A percentile compares a stretch with the other conserved stretches of the same genome.
Evolutionary conservation across 2,329 filamentous ascomycete genomes (phyloP).

Genomic region (Cladorrhinum sp.): DNA sequence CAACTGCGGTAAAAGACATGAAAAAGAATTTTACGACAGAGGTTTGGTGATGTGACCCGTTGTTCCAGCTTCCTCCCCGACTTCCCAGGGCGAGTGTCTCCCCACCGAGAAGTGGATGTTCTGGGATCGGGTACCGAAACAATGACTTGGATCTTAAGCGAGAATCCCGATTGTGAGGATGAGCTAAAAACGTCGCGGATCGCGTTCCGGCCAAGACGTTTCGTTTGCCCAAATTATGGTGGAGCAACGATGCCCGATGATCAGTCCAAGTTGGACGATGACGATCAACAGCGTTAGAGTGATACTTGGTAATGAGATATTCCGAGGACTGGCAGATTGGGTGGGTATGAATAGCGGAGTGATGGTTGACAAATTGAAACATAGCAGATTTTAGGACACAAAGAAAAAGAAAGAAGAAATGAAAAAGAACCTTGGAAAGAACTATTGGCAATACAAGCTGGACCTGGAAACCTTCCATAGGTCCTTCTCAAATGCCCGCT

Average conservation of each 20-base stretch:
- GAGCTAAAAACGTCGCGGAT: background rate
- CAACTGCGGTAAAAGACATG: background rate
- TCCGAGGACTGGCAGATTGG: background rate
- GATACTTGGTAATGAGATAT: too few species aligned
- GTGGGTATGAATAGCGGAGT: background rate
- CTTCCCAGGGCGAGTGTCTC: background rate
- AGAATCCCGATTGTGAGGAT: slow-evolving; percentile 4
- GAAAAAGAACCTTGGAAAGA: background rate
- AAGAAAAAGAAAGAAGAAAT: background rate
- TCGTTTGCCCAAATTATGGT: background rate
- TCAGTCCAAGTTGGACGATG: background rate
- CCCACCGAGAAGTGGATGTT: background rate
- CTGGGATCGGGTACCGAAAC: background rate
- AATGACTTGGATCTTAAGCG: slow-evolving; percentile 2
- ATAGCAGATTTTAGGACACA: background rate
- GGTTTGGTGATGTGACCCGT: too few species aligned
- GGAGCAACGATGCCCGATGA: background rate
- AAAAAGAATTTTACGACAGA: background rate
- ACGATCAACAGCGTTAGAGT: background rate
- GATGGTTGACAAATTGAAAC: background rate
- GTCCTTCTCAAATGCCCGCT: background rate
- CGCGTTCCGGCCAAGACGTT: background rate
- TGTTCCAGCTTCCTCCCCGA: too few species aligned
- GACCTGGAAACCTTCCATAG: background rate
- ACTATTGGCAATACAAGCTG: background rate